Percentiles rank a stretch among this genome's conserved stretches.
phyloP scores from a whole-genome alignment of 1,139 yeast genomes.

The Hyphopichia khmerensis region DNA sequence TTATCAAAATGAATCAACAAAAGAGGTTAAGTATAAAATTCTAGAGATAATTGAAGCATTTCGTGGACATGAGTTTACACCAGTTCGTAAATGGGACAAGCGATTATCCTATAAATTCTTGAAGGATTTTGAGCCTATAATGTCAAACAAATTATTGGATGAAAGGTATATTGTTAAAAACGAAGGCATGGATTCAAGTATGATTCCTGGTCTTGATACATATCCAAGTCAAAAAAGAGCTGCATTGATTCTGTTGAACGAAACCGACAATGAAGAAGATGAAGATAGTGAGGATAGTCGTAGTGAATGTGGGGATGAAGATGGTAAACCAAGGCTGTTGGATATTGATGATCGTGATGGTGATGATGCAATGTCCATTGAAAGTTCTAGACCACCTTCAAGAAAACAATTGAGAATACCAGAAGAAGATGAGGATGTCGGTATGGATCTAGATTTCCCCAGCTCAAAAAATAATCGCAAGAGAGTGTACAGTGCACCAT shows the following conservation, averaged over 20 bases:
- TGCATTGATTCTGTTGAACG: neutral
- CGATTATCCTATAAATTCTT: conserved; percentile 4
- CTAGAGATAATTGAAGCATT: conserved; percentile 4
- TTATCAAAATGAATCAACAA: conserved; percentile 3
- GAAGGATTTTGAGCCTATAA: conserved; percentile 1
- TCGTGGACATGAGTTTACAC: conserved; percentile 2
- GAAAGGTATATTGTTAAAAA: neutral
- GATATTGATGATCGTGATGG: conserved; percentile 11
- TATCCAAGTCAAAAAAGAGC: neutral
- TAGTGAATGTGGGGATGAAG: conserved; percentile 10
- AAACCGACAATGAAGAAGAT: conserved; percentile 12
- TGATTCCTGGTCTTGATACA: neutral
- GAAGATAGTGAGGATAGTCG: conserved; percentile 26
- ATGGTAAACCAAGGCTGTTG: conserved; percentile 9
- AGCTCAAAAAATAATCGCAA: conserved; percentile 1
- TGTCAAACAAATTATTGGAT: conserved; percentile 1
- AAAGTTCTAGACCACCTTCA: conserved; percentile 8
- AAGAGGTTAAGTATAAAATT: conserved; percentile 4
- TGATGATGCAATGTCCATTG: conserved; percentile 19
- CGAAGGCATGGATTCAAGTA: neutral
- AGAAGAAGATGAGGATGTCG: conserved; percentile 5
- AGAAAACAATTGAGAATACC: neutral
- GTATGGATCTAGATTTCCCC: neutral
- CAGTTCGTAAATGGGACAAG: conserved; percentile 3
- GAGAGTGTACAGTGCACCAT: neutral